Conservation (phyloP, 176 grass and related monocot genomes). For the Oryza rufipogon region DNA sequence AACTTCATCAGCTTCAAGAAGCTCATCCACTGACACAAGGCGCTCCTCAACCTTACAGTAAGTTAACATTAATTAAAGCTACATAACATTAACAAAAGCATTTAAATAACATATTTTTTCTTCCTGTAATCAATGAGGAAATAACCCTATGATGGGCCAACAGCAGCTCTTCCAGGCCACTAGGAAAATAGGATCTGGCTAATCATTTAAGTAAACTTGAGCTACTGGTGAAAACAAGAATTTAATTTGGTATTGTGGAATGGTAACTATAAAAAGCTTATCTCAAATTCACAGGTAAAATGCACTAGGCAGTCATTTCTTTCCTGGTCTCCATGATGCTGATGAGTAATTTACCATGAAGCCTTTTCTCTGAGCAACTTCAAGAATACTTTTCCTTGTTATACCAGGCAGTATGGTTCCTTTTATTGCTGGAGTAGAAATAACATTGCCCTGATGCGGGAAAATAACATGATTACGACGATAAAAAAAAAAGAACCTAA, state of each 20-base stretch:
- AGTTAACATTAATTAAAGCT: slow-evolving; percentile 15
- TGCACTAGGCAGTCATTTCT: background rate
- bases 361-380: slow-evolving; percentile 72
- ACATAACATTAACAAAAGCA: background rate
- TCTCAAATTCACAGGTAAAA: slow-evolving; percentile 4
- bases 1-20: slow-evolving; percentile 85
- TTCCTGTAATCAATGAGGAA: slow-evolving; percentile 6
- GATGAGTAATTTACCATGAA: slow-evolving; percentile 64
- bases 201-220: background rate
- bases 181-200: background rate
- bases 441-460: slow-evolving; percentile 62
- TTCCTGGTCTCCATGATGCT: background rate
- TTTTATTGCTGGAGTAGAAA: slow-evolving; percentile 77
- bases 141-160: background rate
- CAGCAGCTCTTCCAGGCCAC: background rate
- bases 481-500: background rate
- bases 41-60: slow-evolving; percentile 75
- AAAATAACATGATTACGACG: background rate
- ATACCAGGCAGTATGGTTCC: slow-evolving; percentile 95
- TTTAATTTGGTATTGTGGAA: background rate
- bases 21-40: slow-evolving; percentile 69
- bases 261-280: slow-evolving; percentile 8
- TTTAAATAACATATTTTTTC: background rate
- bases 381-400: slow-evolving; percentile 89
- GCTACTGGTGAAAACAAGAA: background rate